These are phyloP conservation scores for Stenocarpella maydis DNA, from an alignment of 2,329 filamentous ascomycete species.

Conservation along the genomic window DNA sequence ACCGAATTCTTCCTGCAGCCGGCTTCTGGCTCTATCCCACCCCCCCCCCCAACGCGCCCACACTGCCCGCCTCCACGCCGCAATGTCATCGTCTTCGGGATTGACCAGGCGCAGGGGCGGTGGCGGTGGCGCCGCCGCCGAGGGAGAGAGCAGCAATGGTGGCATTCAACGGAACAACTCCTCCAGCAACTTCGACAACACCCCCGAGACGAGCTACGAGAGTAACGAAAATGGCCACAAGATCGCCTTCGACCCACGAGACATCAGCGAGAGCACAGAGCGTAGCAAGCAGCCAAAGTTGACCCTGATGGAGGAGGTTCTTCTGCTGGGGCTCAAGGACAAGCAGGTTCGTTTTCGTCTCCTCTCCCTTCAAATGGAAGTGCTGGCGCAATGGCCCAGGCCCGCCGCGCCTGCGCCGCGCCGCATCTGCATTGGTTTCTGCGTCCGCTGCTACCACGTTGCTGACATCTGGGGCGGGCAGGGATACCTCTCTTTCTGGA, in stretches of 20 bases:
- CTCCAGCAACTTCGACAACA: slow-evolving; percentile 60
- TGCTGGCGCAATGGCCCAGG: neutral
- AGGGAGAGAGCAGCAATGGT: slow-evolving; percentile 61
- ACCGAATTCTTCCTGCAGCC: slow-evolving; percentile 5
- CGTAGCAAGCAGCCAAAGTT: slow-evolving; percentile 97
- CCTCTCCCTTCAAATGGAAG: neutral
- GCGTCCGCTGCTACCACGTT: neutral
- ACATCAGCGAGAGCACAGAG: slow-evolving; percentile 97
- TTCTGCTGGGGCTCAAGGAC: slow-evolving; percentile 95
- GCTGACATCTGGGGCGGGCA: slow-evolving; percentile 48
- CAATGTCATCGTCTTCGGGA: slow-evolving; percentile 55
- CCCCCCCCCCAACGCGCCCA: neutral
- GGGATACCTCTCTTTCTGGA: slow-evolving; percentile 99
- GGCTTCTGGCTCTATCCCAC: slow-evolving; percentile 1
- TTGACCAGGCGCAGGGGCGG: slow-evolving; percentile 75
- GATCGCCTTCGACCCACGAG: slow-evolving; percentile 96
- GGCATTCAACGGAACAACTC: slow-evolving; percentile 65
- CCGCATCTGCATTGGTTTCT: neutral
- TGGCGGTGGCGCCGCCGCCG: slow-evolving; percentile 59
- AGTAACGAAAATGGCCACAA: slow-evolving; percentile 96
- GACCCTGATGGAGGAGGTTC: slow-evolving; percentile 97
- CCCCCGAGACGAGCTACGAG: slow-evolving; percentile 85
- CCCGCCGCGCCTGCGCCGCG: neutral
- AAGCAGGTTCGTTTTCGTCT: slow-evolving; percentile 79
- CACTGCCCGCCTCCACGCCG: slow-evolving; percentile 13